Percentiles rank a stretch among this genome's conserved stretches.
These are phyloP conservation scores for Phascolomyces articulosus DNA, from an alignment of 371 early-diverging fungal genomes.

Conservation along the genomic window DNA sequence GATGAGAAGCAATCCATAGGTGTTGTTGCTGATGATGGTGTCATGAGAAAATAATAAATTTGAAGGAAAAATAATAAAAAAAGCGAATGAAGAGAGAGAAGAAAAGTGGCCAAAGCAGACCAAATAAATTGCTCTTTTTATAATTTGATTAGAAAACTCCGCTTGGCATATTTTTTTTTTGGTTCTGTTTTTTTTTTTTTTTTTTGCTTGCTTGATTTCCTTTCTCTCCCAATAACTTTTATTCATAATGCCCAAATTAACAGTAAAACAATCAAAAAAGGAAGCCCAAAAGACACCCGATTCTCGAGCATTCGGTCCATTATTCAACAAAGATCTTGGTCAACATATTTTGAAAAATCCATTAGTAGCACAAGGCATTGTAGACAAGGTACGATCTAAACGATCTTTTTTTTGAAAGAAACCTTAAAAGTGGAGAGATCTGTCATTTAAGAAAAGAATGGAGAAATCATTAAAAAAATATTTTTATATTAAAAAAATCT, in stretches of 20 bases:
- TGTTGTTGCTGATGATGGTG: not conserved
- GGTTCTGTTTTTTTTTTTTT: not conserved
- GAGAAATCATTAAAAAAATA: too few species aligned
- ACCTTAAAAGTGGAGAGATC: too few species aligned
- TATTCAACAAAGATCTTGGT: constrained; percentile 98
- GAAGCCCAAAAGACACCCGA: constrained; percentile 32
- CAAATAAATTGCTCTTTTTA: too few species aligned
- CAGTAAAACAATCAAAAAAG: constrained; percentile 44
- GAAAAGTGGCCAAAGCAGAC: too few species aligned
- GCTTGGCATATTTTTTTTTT: not conserved
- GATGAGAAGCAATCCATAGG: constrained; percentile 1
- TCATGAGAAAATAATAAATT: not conserved
- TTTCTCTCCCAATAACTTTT: too few species aligned
- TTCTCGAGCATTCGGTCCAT: constrained; percentile 72
- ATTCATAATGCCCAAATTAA: constrained; percentile 46
- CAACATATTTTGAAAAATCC: constrained; percentile 99
- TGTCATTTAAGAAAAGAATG: too few species aligned
- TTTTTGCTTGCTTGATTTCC: not conserved
- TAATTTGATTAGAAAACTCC: too few species aligned
- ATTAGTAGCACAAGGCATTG: constrained; percentile 95
- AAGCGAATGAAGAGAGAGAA: not conserved
- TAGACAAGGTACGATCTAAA: constrained; percentile 82
- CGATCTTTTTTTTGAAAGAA: too few species aligned
- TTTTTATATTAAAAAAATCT: not conserved
- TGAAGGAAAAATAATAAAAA: not conserved